These are phyloP conservation scores for Suhomyces bokatorum DNA, from an alignment of 1,139 yeast genomes.

Conservation along the genomic window DNA sequence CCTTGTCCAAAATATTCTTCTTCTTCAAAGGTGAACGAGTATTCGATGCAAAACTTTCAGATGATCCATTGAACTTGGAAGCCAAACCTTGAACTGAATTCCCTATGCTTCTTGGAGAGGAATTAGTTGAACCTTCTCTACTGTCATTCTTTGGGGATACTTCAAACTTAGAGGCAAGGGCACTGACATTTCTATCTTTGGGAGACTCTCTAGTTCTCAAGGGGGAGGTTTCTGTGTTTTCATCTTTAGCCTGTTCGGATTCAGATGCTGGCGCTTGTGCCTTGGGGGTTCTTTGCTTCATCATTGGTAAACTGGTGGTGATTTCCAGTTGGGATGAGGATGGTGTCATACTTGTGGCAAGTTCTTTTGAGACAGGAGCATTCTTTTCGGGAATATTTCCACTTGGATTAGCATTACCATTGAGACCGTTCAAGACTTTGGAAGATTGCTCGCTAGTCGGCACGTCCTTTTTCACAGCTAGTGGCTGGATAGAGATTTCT, in stretches of 20 bases:
- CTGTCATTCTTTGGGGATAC: slow-evolving; percentile 5
- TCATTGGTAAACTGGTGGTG: neutral
- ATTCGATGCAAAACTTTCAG: slow-evolving; percentile 10
- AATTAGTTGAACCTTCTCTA: slow-evolving; percentile 8
- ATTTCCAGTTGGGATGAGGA: neutral
- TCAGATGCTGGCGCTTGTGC: neutral
- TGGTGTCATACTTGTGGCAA: neutral
- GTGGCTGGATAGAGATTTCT: too few species aligned
- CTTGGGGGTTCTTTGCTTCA: neutral
- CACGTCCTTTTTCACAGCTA: too few species aligned
- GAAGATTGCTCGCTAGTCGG: too few species aligned
- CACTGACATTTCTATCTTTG: slow-evolving; percentile 17
- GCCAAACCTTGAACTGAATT: slow-evolving; percentile 16
- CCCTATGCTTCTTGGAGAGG: slow-evolving; percentile 16
- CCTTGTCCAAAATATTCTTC: slow-evolving; percentile 37
- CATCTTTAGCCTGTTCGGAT: neutral
- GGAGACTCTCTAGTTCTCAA: slow-evolving; percentile 10
- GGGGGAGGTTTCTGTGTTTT: slow-evolving; percentile 4
- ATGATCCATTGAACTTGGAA: slow-evolving; percentile 14
- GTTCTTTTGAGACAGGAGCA: neutral
- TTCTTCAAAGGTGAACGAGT: slow-evolving; percentile 20
- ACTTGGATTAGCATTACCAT: too few species aligned
- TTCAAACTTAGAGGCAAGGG: slow-evolving; percentile 23
- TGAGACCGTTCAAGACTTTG: too few species aligned
- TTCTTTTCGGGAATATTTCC: too few species aligned